Conservation (phyloP, 768 basidiomycete genomes). For the Tricholoma flavovirens region DNA sequence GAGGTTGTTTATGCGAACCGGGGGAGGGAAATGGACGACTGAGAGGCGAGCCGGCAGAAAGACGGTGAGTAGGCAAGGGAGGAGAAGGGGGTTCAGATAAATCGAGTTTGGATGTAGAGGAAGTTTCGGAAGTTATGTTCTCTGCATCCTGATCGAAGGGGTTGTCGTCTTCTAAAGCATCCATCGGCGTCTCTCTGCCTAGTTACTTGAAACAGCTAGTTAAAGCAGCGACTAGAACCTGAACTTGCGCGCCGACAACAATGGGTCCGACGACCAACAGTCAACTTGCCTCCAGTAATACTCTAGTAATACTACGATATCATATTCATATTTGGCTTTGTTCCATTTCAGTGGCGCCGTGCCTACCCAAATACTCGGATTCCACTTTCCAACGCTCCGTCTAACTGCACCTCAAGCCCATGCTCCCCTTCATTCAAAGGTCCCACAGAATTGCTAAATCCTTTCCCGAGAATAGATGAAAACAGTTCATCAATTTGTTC, state of each 20-base stretch:
- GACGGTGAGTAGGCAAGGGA: conserved; percentile 35
- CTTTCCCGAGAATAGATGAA: conserved; percentile 76
- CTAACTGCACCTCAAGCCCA: conserved; percentile 24
- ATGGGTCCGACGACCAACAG: not conserved
- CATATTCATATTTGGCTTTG: conserved; percentile 37
- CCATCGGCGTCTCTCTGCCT: conserved; percentile 22
- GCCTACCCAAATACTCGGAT: conserved; percentile 60
- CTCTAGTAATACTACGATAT: conserved; percentile 7
- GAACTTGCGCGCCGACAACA: not conserved
- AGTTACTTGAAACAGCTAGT: not conserved
- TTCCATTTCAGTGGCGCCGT: conserved; percentile 29
- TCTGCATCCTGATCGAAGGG: conserved; percentile 54
- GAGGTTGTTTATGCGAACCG: conserved; percentile 48
- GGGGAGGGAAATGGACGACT: conserved; percentile 51
- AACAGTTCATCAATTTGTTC: conserved; percentile 96
- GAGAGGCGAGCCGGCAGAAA: conserved; percentile 42
- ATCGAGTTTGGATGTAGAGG: conserved; percentile 48
- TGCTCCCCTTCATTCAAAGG: conserved; percentile 24
- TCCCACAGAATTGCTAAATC: conserved; percentile 39
- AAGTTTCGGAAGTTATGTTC: conserved; percentile 42
- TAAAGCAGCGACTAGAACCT: not conserved
- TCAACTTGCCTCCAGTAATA: no score
- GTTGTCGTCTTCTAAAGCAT: conserved; percentile 59
- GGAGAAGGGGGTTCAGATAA: conserved; percentile 61
- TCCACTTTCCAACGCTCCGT: conserved; percentile 33